Evolutionary conservation across 1,139 yeast species (phyloP).

Genomic region (Nadsonia commutata): DNA sequence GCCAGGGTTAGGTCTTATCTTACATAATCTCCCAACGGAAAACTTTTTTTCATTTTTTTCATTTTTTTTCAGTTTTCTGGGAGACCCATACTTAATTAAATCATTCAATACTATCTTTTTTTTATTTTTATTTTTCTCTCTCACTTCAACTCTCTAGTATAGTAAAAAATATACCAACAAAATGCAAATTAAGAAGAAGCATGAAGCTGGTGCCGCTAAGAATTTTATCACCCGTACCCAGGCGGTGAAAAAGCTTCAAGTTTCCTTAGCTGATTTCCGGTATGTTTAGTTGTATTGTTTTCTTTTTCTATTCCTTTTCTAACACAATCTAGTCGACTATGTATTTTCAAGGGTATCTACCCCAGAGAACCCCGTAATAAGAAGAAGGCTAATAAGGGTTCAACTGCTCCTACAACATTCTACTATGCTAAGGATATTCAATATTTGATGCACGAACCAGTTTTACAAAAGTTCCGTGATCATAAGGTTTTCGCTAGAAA

Average conservation of each 20-base stretch:
- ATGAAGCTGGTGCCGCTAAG: slow-evolving; percentile 79
- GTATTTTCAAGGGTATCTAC: slow-evolving; percentile 81
- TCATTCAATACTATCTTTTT: slow-evolving; percentile 4
- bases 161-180: not conserved
- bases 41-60: not conserved
- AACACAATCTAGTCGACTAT: no score
- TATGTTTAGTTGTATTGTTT: no score
- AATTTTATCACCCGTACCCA: slow-evolving; percentile 89
- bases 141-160: not conserved
- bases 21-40: not conserved
- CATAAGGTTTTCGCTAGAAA: slow-evolving; percentile 91
- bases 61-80: slow-evolving; percentile 16
- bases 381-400: slow-evolving; percentile 94
- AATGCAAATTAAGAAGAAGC: slow-evolving; percentile 49
- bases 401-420: slow-evolving; percentile 90
- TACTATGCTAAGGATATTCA: slow-evolving; percentile 91
- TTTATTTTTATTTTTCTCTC: slow-evolving; percentile 2
- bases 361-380: slow-evolving; percentile 96
- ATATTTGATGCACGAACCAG: slow-evolving; percentile 90
- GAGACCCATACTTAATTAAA: slow-evolving; percentile 13
- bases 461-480: slow-evolving; percentile 79
- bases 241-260: slow-evolving; percentile 84
- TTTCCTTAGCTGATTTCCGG: slow-evolving; percentile 87
- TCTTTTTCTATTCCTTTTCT: no score
- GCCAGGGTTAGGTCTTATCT: not conserved